These are phyloP conservation scores for Zanthoxylum bungeanum DNA, from an alignment of 345 rosid species.

Conservation along the genomic window DNA sequence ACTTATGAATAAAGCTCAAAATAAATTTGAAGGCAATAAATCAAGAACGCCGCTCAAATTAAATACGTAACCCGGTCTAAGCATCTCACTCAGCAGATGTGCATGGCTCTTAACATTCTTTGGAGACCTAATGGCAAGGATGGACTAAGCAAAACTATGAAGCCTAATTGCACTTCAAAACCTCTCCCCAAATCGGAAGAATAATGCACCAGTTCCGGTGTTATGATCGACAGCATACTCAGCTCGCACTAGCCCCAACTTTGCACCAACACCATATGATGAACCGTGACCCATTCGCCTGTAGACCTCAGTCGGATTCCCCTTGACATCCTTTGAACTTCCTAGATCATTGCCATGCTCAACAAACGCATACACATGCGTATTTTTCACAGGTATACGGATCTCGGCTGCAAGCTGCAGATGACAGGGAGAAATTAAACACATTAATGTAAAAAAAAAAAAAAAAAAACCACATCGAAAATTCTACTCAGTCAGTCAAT, in stretches of 20 bases:
- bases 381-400: conserved; percentile 80
- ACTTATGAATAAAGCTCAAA: background rate
- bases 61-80: conserved; percentile 15
- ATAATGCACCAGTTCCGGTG: conserved; percentile 80
- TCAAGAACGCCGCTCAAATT: conserved; percentile 14
- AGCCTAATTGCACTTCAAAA: conserved; percentile 37
- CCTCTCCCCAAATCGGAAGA: conserved; percentile 94
- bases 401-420: conserved; percentile 93
- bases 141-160: conserved; percentile 9
- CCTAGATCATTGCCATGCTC: conserved; percentile 98
- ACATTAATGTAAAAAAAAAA: background rate
- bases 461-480: background rate
- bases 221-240: conserved; percentile 97
- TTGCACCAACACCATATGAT: conserved; percentile 81
- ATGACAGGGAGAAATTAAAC: conserved; percentile 11
- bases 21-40: background rate
- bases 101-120: conserved; percentile 3
- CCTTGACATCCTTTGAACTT: conserved; percentile 92
- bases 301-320: conserved; percentile 94
- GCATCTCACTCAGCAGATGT: conserved; percentile 8
- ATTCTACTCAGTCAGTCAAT: background rate
- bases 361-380: conserved; percentile 79
- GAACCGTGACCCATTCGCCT: conserved; percentile 93
- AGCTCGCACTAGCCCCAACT: conserved; percentile 87
- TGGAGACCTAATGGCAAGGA: conserved; percentile 10